phyloP scores from a whole-genome alignment of 768 basidiomycete genomes.

The Amanita exitialis region DNA sequence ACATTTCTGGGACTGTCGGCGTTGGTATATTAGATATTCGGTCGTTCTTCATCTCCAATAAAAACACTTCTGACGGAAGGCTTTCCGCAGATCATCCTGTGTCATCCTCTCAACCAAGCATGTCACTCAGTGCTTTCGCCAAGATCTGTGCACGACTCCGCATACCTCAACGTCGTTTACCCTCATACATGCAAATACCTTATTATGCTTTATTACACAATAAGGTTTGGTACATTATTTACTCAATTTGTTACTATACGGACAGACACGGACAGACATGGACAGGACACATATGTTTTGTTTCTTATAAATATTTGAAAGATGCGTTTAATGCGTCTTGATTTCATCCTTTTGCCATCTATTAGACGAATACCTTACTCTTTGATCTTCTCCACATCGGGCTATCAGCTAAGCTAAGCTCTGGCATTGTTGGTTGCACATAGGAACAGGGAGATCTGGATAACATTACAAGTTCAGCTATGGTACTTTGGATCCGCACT shows the following conservation, averaged over 20 bases:
- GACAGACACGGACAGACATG: background rate
- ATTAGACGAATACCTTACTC: background rate
- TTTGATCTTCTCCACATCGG: no score
- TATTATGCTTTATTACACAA: background rate
- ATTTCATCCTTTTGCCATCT: background rate
- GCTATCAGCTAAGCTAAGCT: no score
- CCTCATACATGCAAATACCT: background rate
- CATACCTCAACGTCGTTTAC: background rate
- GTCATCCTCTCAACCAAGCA: no score
- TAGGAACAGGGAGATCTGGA: no score
- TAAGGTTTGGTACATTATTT: background rate
- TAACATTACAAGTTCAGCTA: no score
- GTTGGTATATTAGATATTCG: background rate
- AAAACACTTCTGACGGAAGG: background rate
- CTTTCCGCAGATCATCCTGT: background rate
- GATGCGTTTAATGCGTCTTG: no score
- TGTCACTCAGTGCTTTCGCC: background rate
- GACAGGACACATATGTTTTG: background rate
- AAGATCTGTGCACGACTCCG: background rate
- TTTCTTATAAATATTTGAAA: background rate
- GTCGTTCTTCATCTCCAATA: background rate
- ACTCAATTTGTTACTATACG: background rate
- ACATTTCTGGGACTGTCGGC: background rate
- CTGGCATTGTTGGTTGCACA: no score
- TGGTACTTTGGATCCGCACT: no score